Evolutionary conservation across 2,329 filamentous ascomycete genomes (phyloP).

Genomic region (Arthroderma uncinatum): DNA sequence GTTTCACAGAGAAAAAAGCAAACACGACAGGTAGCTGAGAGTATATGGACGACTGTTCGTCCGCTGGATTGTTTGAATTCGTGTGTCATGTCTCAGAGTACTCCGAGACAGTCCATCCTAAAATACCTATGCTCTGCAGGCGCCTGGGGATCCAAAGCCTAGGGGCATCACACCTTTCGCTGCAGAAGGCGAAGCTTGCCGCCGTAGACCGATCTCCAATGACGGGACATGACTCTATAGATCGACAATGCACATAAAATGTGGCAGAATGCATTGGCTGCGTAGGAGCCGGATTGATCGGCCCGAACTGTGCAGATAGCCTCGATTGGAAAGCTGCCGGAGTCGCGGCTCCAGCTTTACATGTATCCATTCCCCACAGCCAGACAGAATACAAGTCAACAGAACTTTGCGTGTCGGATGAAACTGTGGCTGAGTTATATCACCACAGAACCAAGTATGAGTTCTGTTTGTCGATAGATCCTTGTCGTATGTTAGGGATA

Average conservation of each 20-base stretch:
- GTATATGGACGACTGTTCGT: background rate
- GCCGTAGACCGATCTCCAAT: background rate
- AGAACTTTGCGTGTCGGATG: background rate
- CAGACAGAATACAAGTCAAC: background rate
- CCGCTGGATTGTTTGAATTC: background rate
- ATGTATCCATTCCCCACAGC: background rate
- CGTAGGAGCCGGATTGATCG: background rate
- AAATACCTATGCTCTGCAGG: background rate
- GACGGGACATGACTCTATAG: background rate
- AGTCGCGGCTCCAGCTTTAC: background rate
- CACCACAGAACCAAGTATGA: background rate
- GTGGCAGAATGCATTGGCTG: background rate
- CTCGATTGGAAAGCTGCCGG: background rate
- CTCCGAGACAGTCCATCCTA: background rate
- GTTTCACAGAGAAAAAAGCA: slow-evolving; percentile 3
- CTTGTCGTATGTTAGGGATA: background rate
- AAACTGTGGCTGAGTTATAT: background rate
- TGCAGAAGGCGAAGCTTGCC: background rate
- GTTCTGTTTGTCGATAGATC: background rate
- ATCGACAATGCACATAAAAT: background rate
- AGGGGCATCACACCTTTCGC: background rate
- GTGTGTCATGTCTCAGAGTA: background rate
- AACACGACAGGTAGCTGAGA: background rate
- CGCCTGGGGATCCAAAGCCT: background rate
- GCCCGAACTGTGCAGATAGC: background rate